A percentile compares a stretch with the other conserved stretches of the same genome.
phyloP scores from a whole-genome alignment of 805 yeast species.

The Ogataea angusta region DNA sequence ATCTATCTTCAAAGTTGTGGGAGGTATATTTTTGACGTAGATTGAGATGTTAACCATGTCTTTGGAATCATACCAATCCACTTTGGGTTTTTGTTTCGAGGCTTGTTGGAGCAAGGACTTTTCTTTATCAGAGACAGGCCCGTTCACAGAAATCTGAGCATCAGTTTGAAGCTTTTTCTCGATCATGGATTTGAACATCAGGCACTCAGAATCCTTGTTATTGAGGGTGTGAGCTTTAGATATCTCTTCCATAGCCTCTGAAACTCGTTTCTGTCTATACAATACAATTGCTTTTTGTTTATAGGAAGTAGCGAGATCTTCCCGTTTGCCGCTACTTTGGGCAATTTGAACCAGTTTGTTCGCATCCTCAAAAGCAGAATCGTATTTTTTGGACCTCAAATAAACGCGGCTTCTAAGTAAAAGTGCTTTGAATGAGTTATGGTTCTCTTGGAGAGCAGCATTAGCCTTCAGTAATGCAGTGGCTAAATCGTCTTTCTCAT shows the following conservation, averaged over 20 bases:
- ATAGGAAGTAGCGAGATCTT: constrained; percentile 45
- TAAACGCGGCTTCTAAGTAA: constrained; percentile 48
- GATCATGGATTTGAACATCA: constrained; percentile 46
- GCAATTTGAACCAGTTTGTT: constrained; percentile 43
- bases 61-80: constrained; percentile 74
- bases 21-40: constrained; percentile 64
- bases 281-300: constrained; percentile 48
- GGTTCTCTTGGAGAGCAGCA: constrained; percentile 39
- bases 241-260: constrained; percentile 41
- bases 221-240: constrained; percentile 40
- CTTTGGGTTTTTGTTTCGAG: constrained; percentile 30
- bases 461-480: constrained; percentile 43
- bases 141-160: neutral
- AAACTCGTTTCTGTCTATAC: constrained; percentile 42
- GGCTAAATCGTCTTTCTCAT: constrained; percentile 43
- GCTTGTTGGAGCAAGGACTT: neutral
- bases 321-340: constrained; percentile 42
- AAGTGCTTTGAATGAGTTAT: constrained; percentile 45
- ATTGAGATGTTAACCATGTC: constrained; percentile 60
- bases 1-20: constrained; percentile 42
- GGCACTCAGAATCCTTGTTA: constrained; percentile 44
- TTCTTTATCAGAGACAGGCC: neutral
- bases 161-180: constrained; percentile 31
- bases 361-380: constrained; percentile 46
- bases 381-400: constrained; percentile 45